Evolutionary conservation across 2,329 filamentous ascomycete species (phyloP).

Genomic region (Sporothrix phasma): DNA sequence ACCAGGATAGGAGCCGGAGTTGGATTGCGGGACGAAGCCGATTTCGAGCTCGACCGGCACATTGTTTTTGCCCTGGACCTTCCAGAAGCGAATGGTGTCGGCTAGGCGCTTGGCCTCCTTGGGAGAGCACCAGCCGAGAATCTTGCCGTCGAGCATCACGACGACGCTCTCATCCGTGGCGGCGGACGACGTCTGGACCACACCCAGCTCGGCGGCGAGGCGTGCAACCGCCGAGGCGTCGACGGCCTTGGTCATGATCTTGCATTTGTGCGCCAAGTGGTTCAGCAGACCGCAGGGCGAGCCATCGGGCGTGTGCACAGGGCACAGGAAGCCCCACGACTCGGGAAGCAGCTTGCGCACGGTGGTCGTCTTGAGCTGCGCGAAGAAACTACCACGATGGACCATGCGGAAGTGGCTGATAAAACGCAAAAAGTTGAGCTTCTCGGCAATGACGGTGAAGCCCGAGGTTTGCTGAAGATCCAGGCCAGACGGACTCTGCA

Average conservation of each 20-base stretch:
- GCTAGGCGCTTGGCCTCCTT: conserved; percentile 71
- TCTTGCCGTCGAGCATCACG: conserved; percentile 80
- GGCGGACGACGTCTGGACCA: conserved; percentile 65
- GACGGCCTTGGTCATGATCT: conserved; percentile 65
- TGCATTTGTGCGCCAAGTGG: conserved; percentile 90
- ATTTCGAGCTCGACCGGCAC: conserved; percentile 82
- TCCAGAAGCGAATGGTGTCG: conserved; percentile 88
- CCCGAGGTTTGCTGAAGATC: conserved; percentile 92
- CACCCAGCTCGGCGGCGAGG: conserved; percentile 68
- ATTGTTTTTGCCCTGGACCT: conserved; percentile 74
- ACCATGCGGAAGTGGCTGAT: conserved; percentile 99
- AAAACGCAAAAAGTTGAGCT: conserved; percentile 97
- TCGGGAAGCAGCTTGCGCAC: conserved; percentile 92
- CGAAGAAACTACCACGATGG: conserved; percentile 97
- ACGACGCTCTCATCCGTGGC: conserved; percentile 75
- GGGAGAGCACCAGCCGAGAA: conserved; percentile 84
- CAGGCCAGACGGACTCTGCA: conserved; percentile 81
- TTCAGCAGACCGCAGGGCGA: conserved; percentile 89
- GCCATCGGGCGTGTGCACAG: conserved; percentile 95
- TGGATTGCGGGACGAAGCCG: conserved; percentile 78
- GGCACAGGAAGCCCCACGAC: conserved; percentile 96
- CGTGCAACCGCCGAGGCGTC: conserved; percentile 67
- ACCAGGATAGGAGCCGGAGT: conserved; percentile 90
- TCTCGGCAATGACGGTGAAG: conserved; percentile 94
- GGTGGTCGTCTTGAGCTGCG: conserved; percentile 91